Conservation (phyloP, 2,329 filamentous ascomycete species). For the Xylariales sp. region DNA sequence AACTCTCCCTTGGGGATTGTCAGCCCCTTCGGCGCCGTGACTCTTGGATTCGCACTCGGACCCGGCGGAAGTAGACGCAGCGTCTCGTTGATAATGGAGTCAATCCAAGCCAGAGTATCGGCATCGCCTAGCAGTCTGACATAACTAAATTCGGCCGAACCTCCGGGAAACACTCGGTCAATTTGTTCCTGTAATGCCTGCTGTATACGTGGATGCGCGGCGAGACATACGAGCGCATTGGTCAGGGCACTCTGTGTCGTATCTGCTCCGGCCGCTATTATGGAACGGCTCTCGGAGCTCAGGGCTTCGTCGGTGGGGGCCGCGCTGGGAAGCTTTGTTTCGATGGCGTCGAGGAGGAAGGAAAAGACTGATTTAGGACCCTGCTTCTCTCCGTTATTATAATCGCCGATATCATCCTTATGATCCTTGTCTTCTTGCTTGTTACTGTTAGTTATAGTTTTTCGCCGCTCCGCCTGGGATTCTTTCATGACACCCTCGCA, state of each 20-base stretch:
- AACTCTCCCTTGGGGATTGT: slow-evolving; percentile 4
- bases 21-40: background rate
- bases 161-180: slow-evolving; percentile 7
- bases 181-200: background rate
- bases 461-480: background rate
- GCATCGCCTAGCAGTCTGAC: slow-evolving; percentile 2
- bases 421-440: background rate
- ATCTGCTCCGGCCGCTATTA: slow-evolving; percentile 11
- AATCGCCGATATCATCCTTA: background rate
- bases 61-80: slow-evolving; percentile 10
- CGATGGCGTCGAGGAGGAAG: slow-evolving; percentile 9
- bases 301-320: slow-evolving; percentile 7
- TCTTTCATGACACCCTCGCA: slow-evolving; percentile 8
- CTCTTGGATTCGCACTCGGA: slow-evolving; percentile 7
- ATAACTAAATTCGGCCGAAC: slow-evolving; percentile 6
- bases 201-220: background rate
- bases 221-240: slow-evolving; percentile 7
- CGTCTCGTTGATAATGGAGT: slow-evolving; percentile 11
- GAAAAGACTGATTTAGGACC: slow-evolving; percentile 8
- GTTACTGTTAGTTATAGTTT: too few species aligned
- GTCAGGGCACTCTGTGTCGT: slow-evolving; percentile 10
- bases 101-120: slow-evolving; percentile 9
- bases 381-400: background rate
- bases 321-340: slow-evolving; percentile 2
- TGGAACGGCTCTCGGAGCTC: slow-evolving; percentile 8